Base-by-base conservation (phyloP, 2,329 filamentous ascomycete species). In the Fusarium brachygibbosum region DNA sequence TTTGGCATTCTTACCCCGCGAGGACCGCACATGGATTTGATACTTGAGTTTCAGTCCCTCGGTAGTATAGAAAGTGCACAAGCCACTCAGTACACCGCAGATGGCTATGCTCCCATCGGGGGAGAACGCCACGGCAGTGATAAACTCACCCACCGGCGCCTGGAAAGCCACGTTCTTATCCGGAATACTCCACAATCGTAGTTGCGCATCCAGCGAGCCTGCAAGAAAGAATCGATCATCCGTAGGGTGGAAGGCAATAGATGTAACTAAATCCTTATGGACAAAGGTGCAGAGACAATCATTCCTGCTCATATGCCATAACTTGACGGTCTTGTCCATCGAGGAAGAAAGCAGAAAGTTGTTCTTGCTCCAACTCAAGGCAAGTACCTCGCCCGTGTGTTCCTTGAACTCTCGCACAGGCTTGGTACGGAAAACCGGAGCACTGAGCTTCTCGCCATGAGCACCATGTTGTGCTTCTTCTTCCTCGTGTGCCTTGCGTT, bases 361-460 rank as follows among this genome's bases (percentile, higher is more conserved):
- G 80, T 99, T 99, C 85, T 98, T 99, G 82, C 95, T 98, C 96
- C 96, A 99, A 78, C 93, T 97, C 63, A 99, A 79, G 76, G 97
- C 95, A 69, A 99, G 82, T 8, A 99, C 89, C 71, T 97, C 94
- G 17, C 91, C 90, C 1, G 88, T 91, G 76, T 99, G 96, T 6
- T 94, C 94, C 55, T 87, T 82, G 69, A 96, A 98, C 75, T 97
- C 92, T 57, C 90, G 87, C 12, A 93, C 78, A 0, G 94, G 93
- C 74, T 92, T 91, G 50, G 88, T 88, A 68, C 90, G 89, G 76
- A 99, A 98, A 1, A 99, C 95, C 3, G 95, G 95, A 2, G 96
- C 95, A 72, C 92, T 97, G 46, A 98, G 82, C 67, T 88, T 89
- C 69, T 91, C 87, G 10, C 83, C 85, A 14, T 70, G 74, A 6